These are phyloP conservation scores for Cadophora gregata DNA, from an alignment of 2,329 filamentous ascomycete genomes.

Conservation along the genomic window DNA sequence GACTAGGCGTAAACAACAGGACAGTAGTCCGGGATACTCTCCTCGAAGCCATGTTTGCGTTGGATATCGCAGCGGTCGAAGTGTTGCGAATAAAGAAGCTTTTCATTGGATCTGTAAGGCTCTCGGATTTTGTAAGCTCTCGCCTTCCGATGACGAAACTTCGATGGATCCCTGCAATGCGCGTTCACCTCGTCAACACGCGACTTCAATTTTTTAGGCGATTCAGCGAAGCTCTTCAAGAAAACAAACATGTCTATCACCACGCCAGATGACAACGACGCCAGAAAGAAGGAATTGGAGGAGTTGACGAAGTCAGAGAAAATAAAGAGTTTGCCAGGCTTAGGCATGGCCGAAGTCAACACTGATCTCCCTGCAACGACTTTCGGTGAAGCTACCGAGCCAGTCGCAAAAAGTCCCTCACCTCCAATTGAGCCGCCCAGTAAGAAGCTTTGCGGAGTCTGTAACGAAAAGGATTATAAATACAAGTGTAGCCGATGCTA, in stretches of 20 bases:
- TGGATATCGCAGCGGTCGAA: slow-evolving; percentile 6
- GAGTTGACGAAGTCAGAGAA: background rate
- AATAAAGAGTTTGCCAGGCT: slow-evolving; percentile 13
- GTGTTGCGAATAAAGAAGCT: background rate
- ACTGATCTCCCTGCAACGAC: background rate
- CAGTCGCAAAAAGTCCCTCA: slow-evolving; percentile 6
- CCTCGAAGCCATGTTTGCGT: slow-evolving; percentile 35
- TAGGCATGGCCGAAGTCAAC: background rate
- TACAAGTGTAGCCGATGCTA: slow-evolving; percentile 69
- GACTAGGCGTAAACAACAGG: slow-evolving; percentile 34
- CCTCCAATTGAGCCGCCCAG: background rate
- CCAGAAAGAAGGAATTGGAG: slow-evolving; percentile 7
- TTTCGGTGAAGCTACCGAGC: background rate
- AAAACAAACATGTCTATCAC: slow-evolving; percentile 20
- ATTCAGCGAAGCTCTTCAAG: background rate
- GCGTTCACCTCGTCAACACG: slow-evolving; percentile 4
- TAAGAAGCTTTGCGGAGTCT: slow-evolving; percentile 58
- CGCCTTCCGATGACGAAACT: slow-evolving; percentile 19
- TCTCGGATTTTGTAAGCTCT: slow-evolving; percentile 23
- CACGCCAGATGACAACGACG: background rate
- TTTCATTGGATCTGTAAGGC: background rate
- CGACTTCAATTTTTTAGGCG: slow-evolving; percentile 8
- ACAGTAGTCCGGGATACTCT: slow-evolving; percentile 34
- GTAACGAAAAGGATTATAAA: slow-evolving; percentile 56
- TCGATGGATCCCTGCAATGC: slow-evolving; percentile 1